Base-by-base conservation (phyloP, 2,329 filamentous ascomycete species). In the Teratosphaeria destructans region DNA sequence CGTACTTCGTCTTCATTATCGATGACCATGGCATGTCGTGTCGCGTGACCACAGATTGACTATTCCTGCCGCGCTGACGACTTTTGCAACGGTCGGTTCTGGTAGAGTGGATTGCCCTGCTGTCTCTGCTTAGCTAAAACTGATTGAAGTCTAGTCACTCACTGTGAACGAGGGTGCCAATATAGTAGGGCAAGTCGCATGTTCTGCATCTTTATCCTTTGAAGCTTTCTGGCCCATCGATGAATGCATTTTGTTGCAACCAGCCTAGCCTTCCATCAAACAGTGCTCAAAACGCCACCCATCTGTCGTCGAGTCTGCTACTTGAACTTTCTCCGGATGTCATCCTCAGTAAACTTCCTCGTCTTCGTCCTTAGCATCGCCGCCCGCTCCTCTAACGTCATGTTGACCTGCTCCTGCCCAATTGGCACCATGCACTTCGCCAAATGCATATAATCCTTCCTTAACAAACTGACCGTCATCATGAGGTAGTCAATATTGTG, bases 401-500 rank as follows among this genome's bases (percentile, higher is more conserved):
- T 82, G 5, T 76, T 73, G 49, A 87, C 83, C 75, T 92, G 89
- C 1, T 83, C 78, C 37, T 43, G 37, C 0, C 87, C 87, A 47
- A 93, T 86, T 0, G 89, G 89, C 14, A 93, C 86, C 55, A 93
- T 71, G 62, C 87, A 86, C 58, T 78, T 79, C 1, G 88, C 88
- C 10, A 93, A 78, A 57, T 85, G 77, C 55, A 79, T 75, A 66
- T 93, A 93, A 69, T 92, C 84, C 72, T 90, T 89, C 61, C 78
- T 78, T 67, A 92, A 68, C 19, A 92, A 73, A 52, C 81, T 81
- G 37, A 89, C 72, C 0, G 81, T 81, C 35, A 59, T 47, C 37
- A 90, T 86, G 57, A 92, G 75, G 70, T 89, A 93, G 72, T 92
- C 88, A 66, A 93, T 90, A 67, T 91, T 85, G 72, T 87, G 85